A percentile compares a stretch with the other conserved stretches of the same genome.
Conservation (phyloP, 148 eudicot species). For the Polygonum aviculare region DNA sequence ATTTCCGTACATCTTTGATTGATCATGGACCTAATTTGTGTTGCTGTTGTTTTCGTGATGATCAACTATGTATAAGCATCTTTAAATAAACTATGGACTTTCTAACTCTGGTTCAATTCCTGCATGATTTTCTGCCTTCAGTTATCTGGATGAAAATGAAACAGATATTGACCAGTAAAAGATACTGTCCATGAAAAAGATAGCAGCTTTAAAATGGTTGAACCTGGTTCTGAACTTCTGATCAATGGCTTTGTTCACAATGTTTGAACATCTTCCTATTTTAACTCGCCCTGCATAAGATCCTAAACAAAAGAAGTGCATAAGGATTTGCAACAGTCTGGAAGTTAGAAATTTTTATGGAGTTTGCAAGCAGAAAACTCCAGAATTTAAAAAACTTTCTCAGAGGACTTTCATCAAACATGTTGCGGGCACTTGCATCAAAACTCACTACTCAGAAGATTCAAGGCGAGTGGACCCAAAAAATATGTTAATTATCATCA, state of each 20-base stretch:
- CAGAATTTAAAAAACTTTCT: slow-evolving; percentile 41
- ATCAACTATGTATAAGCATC: slow-evolving; percentile 6
- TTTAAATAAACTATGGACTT: slow-evolving; percentile 16
- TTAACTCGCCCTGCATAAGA: slow-evolving; percentile 24
- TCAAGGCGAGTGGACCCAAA: slow-evolving; percentile 27
- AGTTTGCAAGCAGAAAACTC: slow-evolving; percentile 24
- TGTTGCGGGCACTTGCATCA: slow-evolving; percentile 20
- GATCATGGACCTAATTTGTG: slow-evolving; percentile 7
- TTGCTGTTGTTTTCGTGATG: not conserved
- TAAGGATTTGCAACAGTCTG: slow-evolving; percentile 1
- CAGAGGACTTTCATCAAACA: slow-evolving; percentile 32
- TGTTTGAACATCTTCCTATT: slow-evolving; percentile 41
- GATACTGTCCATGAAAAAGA: slow-evolving; percentile 26
- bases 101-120: not conserved
- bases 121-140: not conserved
- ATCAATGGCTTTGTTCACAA: slow-evolving; percentile 17
- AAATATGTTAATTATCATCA: slow-evolving; percentile 39
- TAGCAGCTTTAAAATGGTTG: slow-evolving; percentile 34
- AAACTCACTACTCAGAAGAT: too few relatives aligned
- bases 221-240: slow-evolving; percentile 27
- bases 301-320: not conserved
- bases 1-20: slow-evolving; percentile 2
- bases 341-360: too few relatives aligned
- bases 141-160: not conserved
- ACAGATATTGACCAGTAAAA: slow-evolving; percentile 16